A percentile compares a stretch with the other conserved stretches of the same genome.
Evolutionary conservation across 768 basidiomycete species (phyloP).

Genomic region (Leucocoprinus sp.): DNA sequence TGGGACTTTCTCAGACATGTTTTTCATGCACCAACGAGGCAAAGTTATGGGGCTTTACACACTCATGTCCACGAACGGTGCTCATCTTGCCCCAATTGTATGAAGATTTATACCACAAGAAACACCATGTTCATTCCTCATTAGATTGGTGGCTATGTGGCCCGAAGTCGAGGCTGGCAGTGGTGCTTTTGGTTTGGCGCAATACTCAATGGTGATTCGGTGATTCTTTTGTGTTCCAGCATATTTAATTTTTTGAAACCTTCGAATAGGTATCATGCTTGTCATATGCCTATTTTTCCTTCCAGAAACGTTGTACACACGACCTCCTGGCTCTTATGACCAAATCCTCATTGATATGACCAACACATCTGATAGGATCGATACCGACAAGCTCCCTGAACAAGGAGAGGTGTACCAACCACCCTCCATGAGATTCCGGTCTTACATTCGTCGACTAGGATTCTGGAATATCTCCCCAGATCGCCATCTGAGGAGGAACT

Average conservation of each 20-base stretch:
- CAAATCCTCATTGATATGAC: slow-evolving; percentile 7
- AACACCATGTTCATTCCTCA: background rate
- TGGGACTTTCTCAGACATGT: slow-evolving; percentile 30
- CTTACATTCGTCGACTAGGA: slow-evolving; percentile 23
- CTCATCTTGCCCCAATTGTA: slow-evolving; percentile 33
- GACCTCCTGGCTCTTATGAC: slow-evolving; percentile 16
- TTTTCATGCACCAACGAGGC: slow-evolving; percentile 30
- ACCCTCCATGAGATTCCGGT: slow-evolving; percentile 20
- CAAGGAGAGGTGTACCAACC: slow-evolving; percentile 17
- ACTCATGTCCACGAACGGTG: slow-evolving; percentile 32
- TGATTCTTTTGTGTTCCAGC: slow-evolving; percentile 2
- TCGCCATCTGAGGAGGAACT: slow-evolving; percentile 22
- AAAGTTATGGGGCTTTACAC: slow-evolving; percentile 37
- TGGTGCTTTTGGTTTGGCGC: slow-evolving; percentile 38
- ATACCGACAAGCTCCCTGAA: slow-evolving; percentile 9
- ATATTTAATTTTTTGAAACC: background rate
- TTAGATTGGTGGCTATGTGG: slow-evolving; percentile 31
- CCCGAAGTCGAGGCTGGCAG: slow-evolving; percentile 28
- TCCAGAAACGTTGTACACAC: slow-evolving; percentile 34
- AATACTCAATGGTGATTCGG: slow-evolving; percentile 26
- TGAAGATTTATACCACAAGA: slow-evolving; percentile 9
- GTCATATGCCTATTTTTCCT: slow-evolving; percentile 28
- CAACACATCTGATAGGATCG: slow-evolving; percentile 10
- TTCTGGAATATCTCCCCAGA: slow-evolving; percentile 24
- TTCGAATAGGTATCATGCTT: slow-evolving; percentile 20